These are phyloP conservation scores for Monascus purpureus DNA, from an alignment of 495 filamentous ascomycete genomes.

Conservation along the genomic window DNA sequence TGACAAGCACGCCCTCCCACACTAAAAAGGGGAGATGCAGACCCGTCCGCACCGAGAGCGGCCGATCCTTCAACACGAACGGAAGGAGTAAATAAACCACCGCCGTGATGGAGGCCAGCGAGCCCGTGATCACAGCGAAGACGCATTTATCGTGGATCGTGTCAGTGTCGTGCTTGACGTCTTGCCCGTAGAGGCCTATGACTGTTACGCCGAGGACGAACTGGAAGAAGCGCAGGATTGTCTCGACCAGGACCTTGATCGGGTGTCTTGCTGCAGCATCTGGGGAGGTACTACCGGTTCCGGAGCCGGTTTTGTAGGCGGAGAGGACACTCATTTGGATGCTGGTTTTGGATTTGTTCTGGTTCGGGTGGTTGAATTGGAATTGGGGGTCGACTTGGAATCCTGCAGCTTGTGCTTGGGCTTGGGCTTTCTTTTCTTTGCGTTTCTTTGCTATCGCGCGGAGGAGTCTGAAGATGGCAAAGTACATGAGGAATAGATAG, in stretches of 20 bases:
- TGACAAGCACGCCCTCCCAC: slow-evolving; percentile 55
- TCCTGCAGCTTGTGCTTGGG: slow-evolving; percentile 1
- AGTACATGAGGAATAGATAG: slow-evolving; percentile 5
- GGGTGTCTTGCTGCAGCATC: no score
- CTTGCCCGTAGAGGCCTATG: slow-evolving; percentile 62
- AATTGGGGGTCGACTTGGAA: slow-evolving; percentile 6
- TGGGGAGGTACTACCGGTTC: neutral
- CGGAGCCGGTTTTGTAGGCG: neutral
- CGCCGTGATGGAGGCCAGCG: slow-evolving; percentile 44
- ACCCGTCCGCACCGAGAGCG: slow-evolving; percentile 1
- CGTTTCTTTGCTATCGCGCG: slow-evolving; percentile 17
- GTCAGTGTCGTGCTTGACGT: slow-evolving; percentile 40
- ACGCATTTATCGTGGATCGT: slow-evolving; percentile 56
- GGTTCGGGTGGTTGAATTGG: slow-evolving; percentile 3
- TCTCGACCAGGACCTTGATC: no score
- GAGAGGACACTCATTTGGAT: slow-evolving; percentile 1
- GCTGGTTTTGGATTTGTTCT: slow-evolving; percentile 3
- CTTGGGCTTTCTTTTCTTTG: slow-evolving; percentile 12
- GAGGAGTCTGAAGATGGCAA: slow-evolving; percentile 18
- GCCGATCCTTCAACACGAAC: slow-evolving; percentile 32
- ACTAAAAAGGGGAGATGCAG: slow-evolving; percentile 34
- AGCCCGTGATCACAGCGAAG: slow-evolving; percentile 55
- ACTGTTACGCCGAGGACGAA: slow-evolving; percentile 63
- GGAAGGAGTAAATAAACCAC: slow-evolving; percentile 47
- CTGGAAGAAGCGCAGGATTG: slow-evolving; percentile 50